Evolutionary conservation across 2,329 filamentous ascomycete species (phyloP), one percentile per base, ranked within the genome.

Genomic region (Colletotrichum eleusines): DNA sequence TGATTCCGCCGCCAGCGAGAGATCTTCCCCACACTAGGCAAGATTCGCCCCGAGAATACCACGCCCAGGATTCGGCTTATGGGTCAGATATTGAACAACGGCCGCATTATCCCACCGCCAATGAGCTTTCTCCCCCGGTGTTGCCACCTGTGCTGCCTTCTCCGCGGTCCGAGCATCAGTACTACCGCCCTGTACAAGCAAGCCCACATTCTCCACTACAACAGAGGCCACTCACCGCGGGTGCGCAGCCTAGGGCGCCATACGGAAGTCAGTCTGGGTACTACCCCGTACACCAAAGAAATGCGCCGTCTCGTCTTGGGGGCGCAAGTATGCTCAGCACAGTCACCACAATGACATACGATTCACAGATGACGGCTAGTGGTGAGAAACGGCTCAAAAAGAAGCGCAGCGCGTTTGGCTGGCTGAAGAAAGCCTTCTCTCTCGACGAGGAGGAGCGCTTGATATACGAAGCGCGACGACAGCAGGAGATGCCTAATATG

Each of bases 361-460:
- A 85, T 50, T 80, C 81, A 1, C 74, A 77, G n/a, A 74, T 74
- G 14, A 76, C 77, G 12, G 74, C 75, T 11, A 75, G 74, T 1
- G 78, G 76, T 23, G 77, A 80, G 31, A 83, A 82, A 66, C 80
- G 84, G 46, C 76, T 90, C 6, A 91, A 91, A 78, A 91, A 91
- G 82, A 91, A 91, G 82, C 86, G 88, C 73, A 91, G 89, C 74
- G 88, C 89, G 1, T 90, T 91, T 75, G 89, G 89, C 2, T 91
- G 89, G 89, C 78, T 91, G 66, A 91, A 91, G 79, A 91, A 91
- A 80, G 89, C 89, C 0, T 91, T 91, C 63, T 87, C 86, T 42
- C 79, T 91, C 33, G 89, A 90, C 71, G 89, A 91, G 28, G 88
- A 91, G 58, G 89, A 91, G 77, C 85, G 85, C 63, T 83, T 84